Evolutionary conservation across 2,329 filamentous ascomycete species (phyloP), one percentile per base, ranked within the genome.

Genomic region (Epichloe baconii): DNA sequence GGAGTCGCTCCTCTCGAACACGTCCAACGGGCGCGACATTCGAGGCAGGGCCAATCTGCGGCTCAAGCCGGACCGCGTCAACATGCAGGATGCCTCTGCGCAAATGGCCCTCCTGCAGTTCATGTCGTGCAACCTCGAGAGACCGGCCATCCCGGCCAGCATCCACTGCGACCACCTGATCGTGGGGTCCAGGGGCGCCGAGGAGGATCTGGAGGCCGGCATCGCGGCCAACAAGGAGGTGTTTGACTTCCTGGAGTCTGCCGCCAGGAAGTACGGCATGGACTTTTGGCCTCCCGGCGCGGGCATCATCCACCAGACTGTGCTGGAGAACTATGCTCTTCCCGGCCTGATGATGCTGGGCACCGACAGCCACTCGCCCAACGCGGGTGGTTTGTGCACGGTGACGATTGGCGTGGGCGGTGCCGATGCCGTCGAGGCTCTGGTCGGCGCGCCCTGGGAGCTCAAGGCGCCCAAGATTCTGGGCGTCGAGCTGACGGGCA

Each of bases 121-220:
- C 77, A 98, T 98, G 91, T 88, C 87, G 31, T 98, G 93, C 69
- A 87, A 88, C 51, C 77, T 98, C 50, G 86, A 85, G 31, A 82
- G 82, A 53, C 95, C 93, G 2, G 90, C 90, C 10, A 91, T 98
- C 47, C 93, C 93, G 11, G 91, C 93, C 47, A 96, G 90, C 67
- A 96, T 97, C 60, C 93, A 98, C 73, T 98, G 93, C 71, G 93
- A 98, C 72, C 93, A 98, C 69, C 84, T 98, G 82, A 97, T 98
- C 71, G 91, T 97, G 34, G 93, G 91, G 52, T 85, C 94, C 70
- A 86, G 83, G 65, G 93, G 93, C 53, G 93, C 91, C 37, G 84
- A 91, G 61, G 79, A 82, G 23, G 93, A 98, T 71, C 71, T 98
- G 55, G 80, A 85, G 31, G 80, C 84, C 35, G 93, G 89, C 42